Conservation (phyloP, 768 basidiomycete species). For the Amanita thiersii region DNA sequence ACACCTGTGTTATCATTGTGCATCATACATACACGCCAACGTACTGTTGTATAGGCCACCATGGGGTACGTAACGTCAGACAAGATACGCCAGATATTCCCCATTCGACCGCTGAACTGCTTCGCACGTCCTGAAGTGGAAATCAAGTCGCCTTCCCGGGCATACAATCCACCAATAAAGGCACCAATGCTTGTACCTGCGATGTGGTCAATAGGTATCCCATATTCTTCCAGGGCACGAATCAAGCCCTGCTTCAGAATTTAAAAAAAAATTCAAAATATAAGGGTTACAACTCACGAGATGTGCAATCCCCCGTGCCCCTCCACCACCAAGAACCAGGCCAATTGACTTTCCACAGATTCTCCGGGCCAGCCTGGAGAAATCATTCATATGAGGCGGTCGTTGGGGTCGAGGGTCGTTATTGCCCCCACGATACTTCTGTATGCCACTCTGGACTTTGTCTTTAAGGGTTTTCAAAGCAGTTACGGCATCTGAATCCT, state of each 20-base stretch:
- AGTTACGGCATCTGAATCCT: constrained; percentile 82
- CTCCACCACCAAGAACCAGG: constrained; percentile 94
- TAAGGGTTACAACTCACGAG: constrained; percentile 19
- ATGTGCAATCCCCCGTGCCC: constrained; percentile 66
- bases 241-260: constrained; percentile 67
- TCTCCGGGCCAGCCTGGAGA: constrained; percentile 82
- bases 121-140: constrained; percentile 81
- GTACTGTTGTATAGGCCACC: constrained; percentile 82
- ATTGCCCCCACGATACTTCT: constrained; percentile 70
- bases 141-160: constrained; percentile 86
- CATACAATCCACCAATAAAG: constrained; percentile 91
- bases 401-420: constrained; percentile 62
- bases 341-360: constrained; percentile 93
- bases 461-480: constrained; percentile 92
- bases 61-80: constrained; percentile 92
- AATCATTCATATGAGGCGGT: constrained; percentile 82
- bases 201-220: constrained; percentile 91
- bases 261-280: constrained; percentile 3
- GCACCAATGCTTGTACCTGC: constrained; percentile 90
- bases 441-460: constrained; percentile 82
- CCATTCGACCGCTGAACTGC: constrained; percentile 88
- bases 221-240: constrained; percentile 83
- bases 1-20: constrained; percentile 1
- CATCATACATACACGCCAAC: constrained; percentile 11
- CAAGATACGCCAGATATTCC: constrained; percentile 88